phyloP scores from a whole-genome alignment of 2,329 filamentous ascomycete genomes.

The Gyromitra esculenta region DNA sequence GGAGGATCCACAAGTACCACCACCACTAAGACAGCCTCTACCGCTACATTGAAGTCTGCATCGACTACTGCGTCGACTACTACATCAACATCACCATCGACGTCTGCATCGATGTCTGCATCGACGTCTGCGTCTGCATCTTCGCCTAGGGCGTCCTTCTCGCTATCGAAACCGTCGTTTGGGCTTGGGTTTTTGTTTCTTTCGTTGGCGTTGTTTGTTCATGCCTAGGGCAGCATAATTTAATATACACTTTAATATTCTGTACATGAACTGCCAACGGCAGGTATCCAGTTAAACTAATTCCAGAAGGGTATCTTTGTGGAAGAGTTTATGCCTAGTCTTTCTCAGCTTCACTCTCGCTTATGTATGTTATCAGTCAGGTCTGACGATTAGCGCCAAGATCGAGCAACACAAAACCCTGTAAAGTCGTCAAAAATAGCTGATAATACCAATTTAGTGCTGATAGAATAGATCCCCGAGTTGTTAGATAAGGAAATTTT shows the following conservation, averaged over 20 bases:
- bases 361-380: too few species aligned
- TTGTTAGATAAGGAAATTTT: too few species aligned
- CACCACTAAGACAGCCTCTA: not conserved
- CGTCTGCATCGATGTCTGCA: not conserved
- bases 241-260: not conserved
- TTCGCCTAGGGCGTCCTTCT: not conserved
- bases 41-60: not conserved
- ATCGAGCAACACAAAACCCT: too few species aligned
- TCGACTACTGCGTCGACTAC: not conserved
- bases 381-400: too few species aligned
- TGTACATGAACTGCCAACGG: not conserved
- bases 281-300: not conserved
- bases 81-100: not conserved
- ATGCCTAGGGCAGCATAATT: not conserved
- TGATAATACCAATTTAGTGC: too few species aligned
- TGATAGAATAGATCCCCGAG: too few species aligned
- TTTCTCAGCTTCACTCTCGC: too few species aligned
- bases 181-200: constrained; percentile 4
- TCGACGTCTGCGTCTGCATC: not conserved
- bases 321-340: too few species aligned
- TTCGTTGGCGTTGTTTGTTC: constrained; percentile 16
- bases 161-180: not conserved
- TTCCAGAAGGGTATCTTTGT: too few species aligned
- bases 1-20: not conserved
- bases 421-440: too few species aligned